Base-by-base conservation (phyloP, 306 rosid genomes). In the Corylus avellana region DNA sequence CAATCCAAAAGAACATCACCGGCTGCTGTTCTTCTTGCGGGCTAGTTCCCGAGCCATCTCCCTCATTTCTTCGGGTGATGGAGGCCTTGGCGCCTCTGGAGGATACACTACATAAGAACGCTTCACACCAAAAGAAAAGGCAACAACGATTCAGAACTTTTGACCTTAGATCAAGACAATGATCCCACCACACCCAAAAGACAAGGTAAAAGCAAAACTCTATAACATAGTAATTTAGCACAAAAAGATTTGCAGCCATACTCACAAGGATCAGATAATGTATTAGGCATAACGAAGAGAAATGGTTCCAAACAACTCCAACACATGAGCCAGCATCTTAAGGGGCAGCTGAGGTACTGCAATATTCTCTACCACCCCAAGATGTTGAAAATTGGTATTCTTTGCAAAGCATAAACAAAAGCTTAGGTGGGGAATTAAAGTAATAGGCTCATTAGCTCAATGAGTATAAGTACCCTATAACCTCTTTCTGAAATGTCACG, bases 11-110 rank as follows among this genome's bases (percentile, higher is more conserved):
- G 71, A 70, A 79, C 83, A 79, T 89, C 89, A 91, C 3, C 77
- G 76, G 20, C 27, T 79, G 77, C 83, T 90, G 75, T 85, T 90
- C 84, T 86, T 92, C 82, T 88, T 92, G 50, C 91, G 89, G 56
- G 96, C 92, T 67, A 89, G 78, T 80, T 91, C 93, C 1, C 92
- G 89, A 1, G 95, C 96, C 92, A 82, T 87, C 89, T 92, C 94
- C 84, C 96, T 71, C 50, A 92, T 82, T 82, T 90, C 94, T 82
- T 92, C 98, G 0, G 96, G 97, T 4, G 98, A 86, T 0, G 92
- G 97, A 55, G 97, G 98, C 87, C 90, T 88, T 0, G 84, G 88
- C 70, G 83, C 91, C 74, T 92, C 94, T 0, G 88, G 88, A 7
- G 98, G 98, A 83, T 90, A 92, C 32, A 88, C 96, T 44, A 92